These are phyloP conservation scores for Sphaerostilbella broomeana DNA, from an alignment of 2,329 filamentous ascomycete genomes.

Conservation along the genomic window DNA sequence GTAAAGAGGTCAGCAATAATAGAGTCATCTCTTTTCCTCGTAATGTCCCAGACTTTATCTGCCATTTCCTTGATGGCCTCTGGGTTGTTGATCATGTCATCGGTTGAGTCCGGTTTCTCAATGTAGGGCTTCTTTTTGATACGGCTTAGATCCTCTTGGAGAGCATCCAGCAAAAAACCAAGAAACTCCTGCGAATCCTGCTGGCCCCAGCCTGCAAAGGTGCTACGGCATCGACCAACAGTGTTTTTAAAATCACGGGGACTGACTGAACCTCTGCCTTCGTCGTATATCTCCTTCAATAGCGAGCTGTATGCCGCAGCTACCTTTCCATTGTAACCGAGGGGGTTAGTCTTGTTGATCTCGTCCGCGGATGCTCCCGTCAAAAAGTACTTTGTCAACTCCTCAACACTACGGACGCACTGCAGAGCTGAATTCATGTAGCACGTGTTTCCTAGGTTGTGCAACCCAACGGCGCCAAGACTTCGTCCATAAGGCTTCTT, in stretches of 20 bases:
- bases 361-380: conserved; percentile 67
- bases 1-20: conserved; percentile 94
- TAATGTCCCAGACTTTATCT: conserved; percentile 83
- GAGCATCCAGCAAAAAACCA: conserved; percentile 85
- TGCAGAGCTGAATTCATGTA: conserved; percentile 99
- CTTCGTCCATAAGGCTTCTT: conserved; percentile 64
- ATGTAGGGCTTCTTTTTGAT: conserved; percentile 95
- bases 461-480: conserved; percentile 72
- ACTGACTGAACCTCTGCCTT: conserved; percentile 61
- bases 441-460: conserved; percentile 93
- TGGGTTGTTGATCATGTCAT: conserved; percentile 84
- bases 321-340: conserved; percentile 79
- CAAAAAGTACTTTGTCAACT: conserved; percentile 88
- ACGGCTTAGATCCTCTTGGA: conserved; percentile 92
- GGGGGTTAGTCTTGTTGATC: conserved; percentile 76
- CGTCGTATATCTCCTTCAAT: conserved; percentile 70
- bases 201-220: conserved; percentile 91
- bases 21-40: conserved; percentile 86
- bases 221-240: conserved; percentile 72
- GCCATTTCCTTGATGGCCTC: conserved; percentile 78
- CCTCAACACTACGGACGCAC: conserved; percentile 87
- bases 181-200: conserved; percentile 97
- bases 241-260: conserved; percentile 77
- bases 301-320: conserved; percentile 77
- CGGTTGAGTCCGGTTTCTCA: conserved; percentile 94